A percentile compares a stretch with the other conserved stretches of the same genome.
phyloP scores from a whole-genome alignment of 1,284 basidiomycete genomes.

The Marasmius oreades region DNA sequence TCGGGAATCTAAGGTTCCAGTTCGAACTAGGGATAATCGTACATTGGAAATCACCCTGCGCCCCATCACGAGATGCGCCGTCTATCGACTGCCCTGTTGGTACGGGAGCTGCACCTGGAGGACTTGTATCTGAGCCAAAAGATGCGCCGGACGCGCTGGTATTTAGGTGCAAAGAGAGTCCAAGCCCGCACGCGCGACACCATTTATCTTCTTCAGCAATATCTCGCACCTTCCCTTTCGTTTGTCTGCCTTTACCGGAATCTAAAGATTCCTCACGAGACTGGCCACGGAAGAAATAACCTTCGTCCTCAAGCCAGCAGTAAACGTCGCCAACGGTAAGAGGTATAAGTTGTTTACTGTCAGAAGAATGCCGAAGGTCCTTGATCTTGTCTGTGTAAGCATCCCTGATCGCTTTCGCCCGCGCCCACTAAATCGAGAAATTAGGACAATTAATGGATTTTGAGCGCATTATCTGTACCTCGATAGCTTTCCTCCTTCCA shows the following conservation, averaged over 20 bases:
- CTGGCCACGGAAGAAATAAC: conserved; percentile 38
- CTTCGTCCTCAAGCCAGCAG: conserved; percentile 53
- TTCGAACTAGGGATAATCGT: conserved; percentile 6
- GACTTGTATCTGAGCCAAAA: not conserved
- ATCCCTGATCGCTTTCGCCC: conserved; percentile 48
- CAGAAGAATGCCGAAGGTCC: conserved; percentile 14
- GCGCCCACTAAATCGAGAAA: conserved; percentile 49
- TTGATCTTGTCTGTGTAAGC: conserved; percentile 37
- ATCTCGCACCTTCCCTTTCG: conserved; percentile 2
- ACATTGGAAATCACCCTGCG: conserved; percentile 5
- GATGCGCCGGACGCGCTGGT: not conserved
- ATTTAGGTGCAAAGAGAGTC: conserved; percentile 8
- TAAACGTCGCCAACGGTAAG: conserved; percentile 56
- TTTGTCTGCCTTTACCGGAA: not conserved
- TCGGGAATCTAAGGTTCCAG: conserved; percentile 16
- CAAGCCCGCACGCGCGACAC: conserved; percentile 15
- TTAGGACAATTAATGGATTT: conserved; percentile 11
- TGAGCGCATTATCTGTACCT: conserved; percentile 38
- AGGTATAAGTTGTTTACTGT: conserved; percentile 22
- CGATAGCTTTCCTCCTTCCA: conserved; percentile 67
- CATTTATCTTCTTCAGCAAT: conserved; percentile 9
- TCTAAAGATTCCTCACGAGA: conserved; percentile 2
- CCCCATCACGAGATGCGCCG: too few relatives aligned
- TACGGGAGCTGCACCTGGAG: not conserved
- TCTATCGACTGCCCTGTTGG: not conserved